Evolutionary conservation across 2,329 filamentous ascomycete genomes (phyloP).

Genomic region (Stagonosporopsis tanaceti): DNA sequence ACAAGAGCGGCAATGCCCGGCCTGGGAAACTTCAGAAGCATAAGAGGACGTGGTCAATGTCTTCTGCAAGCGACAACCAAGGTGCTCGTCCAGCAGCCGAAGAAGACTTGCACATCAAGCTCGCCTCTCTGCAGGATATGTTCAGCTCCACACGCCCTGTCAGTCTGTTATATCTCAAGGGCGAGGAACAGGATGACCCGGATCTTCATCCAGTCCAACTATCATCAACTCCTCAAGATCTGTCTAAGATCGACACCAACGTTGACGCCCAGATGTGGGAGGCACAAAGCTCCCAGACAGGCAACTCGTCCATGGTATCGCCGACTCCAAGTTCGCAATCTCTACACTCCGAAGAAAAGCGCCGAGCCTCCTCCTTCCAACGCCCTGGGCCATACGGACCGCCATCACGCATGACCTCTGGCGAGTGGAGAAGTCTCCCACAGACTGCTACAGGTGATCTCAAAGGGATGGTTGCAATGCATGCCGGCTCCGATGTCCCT

Average conservation of each 20-base stretch:
- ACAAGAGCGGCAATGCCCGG: constrained; percentile 57
- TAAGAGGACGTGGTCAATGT: constrained; percentile 95
- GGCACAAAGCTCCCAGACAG: constrained; percentile 61
- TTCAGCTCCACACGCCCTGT: constrained; percentile 83
- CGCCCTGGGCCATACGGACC: constrained; percentile 54
- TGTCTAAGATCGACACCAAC: constrained; percentile 60
- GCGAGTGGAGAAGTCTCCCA: constrained; percentile 67
- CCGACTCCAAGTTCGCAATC: constrained; percentile 59
- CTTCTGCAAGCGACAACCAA: constrained; percentile 65
- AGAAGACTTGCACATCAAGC: constrained; percentile 80
- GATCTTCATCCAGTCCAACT: constrained; percentile 80
- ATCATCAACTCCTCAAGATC: constrained; percentile 70
- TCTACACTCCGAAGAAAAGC: constrained; percentile 50
- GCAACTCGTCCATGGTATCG: constrained; percentile 62
- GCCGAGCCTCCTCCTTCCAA: constrained; percentile 54
- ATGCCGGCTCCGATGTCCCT: constrained; percentile 57
- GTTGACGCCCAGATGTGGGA: constrained; percentile 58
- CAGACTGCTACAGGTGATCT: constrained; percentile 62
- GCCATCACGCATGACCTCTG: constrained; percentile 55
- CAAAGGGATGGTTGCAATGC: constrained; percentile 53
- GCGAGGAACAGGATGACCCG: constrained; percentile 80
- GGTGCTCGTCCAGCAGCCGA: constrained; percentile 56
- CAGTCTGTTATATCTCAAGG: constrained; percentile 79
- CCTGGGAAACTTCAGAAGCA: constrained; percentile 88
- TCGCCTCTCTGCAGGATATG: constrained; percentile 84